These are phyloP conservation scores for Sclerotinia trifoliorum DNA, from an alignment of 2,329 filamentous ascomycete genomes.

Conservation along the genomic window DNA sequence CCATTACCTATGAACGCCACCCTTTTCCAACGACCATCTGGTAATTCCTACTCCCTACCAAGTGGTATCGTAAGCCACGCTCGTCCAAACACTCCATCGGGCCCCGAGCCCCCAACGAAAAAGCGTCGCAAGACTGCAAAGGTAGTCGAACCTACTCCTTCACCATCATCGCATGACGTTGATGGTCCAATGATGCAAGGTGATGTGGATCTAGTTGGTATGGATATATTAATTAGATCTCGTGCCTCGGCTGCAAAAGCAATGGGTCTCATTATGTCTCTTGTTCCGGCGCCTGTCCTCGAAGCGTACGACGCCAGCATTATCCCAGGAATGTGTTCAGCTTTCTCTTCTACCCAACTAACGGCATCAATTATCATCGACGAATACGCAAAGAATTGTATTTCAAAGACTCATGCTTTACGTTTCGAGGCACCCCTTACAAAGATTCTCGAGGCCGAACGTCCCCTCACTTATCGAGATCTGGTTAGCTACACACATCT, in stretches of 20 bases:
- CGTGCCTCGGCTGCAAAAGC: conserved; percentile 84
- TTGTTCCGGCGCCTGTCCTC: conserved; percentile 64
- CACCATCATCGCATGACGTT: conserved; percentile 82
- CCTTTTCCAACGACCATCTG: conserved; percentile 91
- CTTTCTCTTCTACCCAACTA: conserved; percentile 83
- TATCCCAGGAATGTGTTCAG: conserved; percentile 65
- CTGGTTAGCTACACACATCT: conserved; percentile 87
- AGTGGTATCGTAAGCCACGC: conserved; percentile 47
- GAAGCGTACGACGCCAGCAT: conserved; percentile 65
- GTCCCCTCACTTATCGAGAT: conserved; percentile 82
- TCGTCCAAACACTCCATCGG: conserved; percentile 41
- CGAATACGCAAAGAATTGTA: conserved; percentile 71
- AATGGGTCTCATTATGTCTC: conserved; percentile 78
- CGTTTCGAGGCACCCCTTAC: conserved; percentile 66
- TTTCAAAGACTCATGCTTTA: conserved; percentile 50
- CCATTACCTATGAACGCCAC: conserved; percentile 88
- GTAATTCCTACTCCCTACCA: conserved; percentile 69
- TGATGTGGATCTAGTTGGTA: conserved; percentile 89
- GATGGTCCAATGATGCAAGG: conserved; percentile 98
- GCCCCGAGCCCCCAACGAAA: conserved; percentile 60
- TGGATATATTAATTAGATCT: conserved; percentile 83
- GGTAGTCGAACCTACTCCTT: conserved; percentile 62
- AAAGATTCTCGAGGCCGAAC: conserved; percentile 75
- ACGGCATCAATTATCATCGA: conserved; percentile 81
- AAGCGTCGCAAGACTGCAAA: conserved; percentile 86